phyloP scores from a whole-genome alignment of 2,329 filamentous ascomycete species.

The Escovopsis sp. region DNA sequence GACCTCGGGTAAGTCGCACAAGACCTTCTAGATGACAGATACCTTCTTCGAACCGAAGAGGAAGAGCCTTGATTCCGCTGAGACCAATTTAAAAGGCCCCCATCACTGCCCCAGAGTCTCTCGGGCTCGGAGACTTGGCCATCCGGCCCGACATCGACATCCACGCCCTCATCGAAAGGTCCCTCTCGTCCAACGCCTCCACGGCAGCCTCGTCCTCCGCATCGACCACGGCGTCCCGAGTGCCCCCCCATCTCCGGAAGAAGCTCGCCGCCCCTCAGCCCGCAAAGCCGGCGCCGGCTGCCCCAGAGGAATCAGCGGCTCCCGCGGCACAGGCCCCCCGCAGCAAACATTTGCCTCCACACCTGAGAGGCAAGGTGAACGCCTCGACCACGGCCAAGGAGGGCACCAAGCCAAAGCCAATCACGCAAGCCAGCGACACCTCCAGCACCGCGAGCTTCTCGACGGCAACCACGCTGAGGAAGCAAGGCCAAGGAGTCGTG shows the following conservation, averaged over 20 bases:
- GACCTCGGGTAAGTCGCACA: constrained; percentile 8
- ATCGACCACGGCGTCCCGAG: neutral
- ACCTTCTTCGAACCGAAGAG: no score
- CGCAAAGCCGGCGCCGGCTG: neutral
- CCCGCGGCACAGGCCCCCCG: neutral
- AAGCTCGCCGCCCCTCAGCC: neutral
- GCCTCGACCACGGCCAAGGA: neutral
- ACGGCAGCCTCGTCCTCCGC: neutral
- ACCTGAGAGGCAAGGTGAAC: constrained; percentile 1
- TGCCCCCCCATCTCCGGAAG: constrained; percentile 1
- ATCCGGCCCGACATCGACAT: neutral
- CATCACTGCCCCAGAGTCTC: constrained; percentile 10
- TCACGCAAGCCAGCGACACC: neutral
- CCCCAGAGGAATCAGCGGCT: neutral
- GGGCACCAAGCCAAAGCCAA: neutral
- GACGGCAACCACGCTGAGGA: constrained; percentile 17
- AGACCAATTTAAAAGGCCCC: constrained; percentile 11
- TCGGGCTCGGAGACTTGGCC: constrained; percentile 10
- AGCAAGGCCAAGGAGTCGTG: no score
- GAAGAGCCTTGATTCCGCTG: no score
- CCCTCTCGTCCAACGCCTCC: neutral
- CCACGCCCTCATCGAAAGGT: neutral
- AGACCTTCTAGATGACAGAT: no score
- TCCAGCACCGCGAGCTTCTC: constrained; percentile 10
- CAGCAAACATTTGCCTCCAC: constrained; percentile 2